A percentile compares a stretch with the other conserved stretches of the same genome.
Conservation (phyloP, 2,329 filamentous ascomycete genomes). For the Parastagonospora nodorum region DNA sequence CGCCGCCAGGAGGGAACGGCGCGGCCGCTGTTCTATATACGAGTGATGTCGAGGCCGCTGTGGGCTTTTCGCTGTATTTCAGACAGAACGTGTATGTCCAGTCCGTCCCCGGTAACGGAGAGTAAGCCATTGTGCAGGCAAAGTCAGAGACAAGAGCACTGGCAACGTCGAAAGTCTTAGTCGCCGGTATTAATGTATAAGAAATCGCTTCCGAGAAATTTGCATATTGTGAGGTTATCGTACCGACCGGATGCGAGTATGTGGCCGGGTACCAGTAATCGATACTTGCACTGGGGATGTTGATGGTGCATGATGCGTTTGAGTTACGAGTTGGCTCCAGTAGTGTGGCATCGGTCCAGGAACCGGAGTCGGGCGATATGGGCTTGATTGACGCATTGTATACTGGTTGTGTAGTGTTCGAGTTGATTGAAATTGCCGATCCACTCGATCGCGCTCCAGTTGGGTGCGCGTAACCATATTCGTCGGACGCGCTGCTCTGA, state of each 20-base stretch:
- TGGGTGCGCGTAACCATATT: slow-evolving; percentile 6
- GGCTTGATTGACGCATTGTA: slow-evolving; percentile 1
- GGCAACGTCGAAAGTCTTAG: slow-evolving; percentile 31
- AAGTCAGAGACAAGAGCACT: slow-evolving; percentile 27
- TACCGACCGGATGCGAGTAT: slow-evolving; percentile 26
- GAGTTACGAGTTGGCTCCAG: slow-evolving; percentile 8
- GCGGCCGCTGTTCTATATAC: slow-evolving; percentile 29
- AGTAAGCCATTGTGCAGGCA: slow-evolving; percentile 25
- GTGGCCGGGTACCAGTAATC: slow-evolving; percentile 42
- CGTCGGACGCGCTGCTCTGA: too few relatives aligned
- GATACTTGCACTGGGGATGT: slow-evolving; percentile 39
- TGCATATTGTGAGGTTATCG: slow-evolving; percentile 17
- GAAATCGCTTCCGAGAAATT: slow-evolving; percentile 24
- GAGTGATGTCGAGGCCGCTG: slow-evolving; percentile 37
- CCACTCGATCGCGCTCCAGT: slow-evolving; percentile 8
- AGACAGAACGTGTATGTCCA: slow-evolving; percentile 26
- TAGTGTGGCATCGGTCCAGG: slow-evolving; percentile 2
- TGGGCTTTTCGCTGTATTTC: slow-evolving; percentile 34
- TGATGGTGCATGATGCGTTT: slow-evolving; percentile 38
- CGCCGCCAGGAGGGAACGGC: slow-evolving; percentile 26
- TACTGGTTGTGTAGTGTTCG: background rate
- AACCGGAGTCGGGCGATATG: background rate
- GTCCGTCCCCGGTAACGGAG: slow-evolving; percentile 27
- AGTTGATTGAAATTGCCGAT: background rate
- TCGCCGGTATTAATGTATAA: slow-evolving; percentile 26